Evolutionary conservation across 2,329 filamentous ascomycete species (phyloP).

Genomic region (Chrysoporthe austroafricana): DNA sequence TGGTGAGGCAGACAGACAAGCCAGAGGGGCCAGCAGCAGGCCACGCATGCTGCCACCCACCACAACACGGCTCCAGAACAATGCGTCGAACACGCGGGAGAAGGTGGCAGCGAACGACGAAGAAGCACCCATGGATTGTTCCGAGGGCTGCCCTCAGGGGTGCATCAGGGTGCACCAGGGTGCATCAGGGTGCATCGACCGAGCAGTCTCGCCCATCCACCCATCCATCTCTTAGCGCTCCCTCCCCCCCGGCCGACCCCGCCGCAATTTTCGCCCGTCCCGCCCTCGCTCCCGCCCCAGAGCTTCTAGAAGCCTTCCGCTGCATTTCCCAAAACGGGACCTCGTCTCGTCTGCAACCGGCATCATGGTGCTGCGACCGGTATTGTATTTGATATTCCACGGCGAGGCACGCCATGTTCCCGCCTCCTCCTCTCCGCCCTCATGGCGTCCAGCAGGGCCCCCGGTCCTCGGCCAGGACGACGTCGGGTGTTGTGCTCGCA

Average conservation of each 20-base stretch:
- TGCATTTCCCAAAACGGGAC: conserved; percentile 14
- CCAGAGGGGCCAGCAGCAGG: neutral
- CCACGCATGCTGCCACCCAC: neutral
- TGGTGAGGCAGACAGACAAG: too few relatives aligned
- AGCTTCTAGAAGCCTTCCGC: conserved; percentile 28
- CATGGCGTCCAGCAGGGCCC: too few relatives aligned
- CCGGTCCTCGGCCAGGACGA: too few relatives aligned
- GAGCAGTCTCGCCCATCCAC: neutral
- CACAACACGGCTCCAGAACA: neutral
- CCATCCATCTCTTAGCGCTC: conserved; percentile 3
- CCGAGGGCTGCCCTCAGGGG: conserved; percentile 17
- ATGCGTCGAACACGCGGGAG: conserved; percentile 28
- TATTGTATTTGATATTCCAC: neutral
- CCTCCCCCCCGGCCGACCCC: conserved; percentile 18
- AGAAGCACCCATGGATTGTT: conserved; percentile 8
- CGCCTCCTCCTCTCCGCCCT: too few relatives aligned
- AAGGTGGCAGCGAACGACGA: conserved; percentile 24
- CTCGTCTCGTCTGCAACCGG: neutral
- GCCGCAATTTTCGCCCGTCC: conserved; percentile 23
- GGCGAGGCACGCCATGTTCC: neutral
- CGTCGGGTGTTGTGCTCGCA: neutral
- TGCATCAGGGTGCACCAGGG: conserved; percentile 1
- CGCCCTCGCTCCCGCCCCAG: conserved; percentile 10
- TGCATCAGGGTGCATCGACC: neutral
- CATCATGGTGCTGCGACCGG: too few relatives aligned